Percentiles rank a stretch among this genome's conserved stretches.
Evolutionary conservation across 225 moss, liverwort and hornwort genomes (phyloP).

Genomic region (Marchantia paleacea): DNA sequence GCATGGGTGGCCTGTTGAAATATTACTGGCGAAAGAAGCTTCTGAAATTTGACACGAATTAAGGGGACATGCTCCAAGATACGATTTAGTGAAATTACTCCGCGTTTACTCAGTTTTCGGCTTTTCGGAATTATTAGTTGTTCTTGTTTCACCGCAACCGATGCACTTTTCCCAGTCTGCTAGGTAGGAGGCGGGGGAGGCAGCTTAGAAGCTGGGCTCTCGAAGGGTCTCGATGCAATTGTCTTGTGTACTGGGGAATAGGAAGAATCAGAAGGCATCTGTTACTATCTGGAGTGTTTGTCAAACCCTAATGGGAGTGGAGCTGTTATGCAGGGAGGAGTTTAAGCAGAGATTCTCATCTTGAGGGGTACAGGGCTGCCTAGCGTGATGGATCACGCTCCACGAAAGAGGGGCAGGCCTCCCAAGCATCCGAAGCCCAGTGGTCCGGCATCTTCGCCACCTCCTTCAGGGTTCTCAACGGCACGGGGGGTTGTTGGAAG

Average conservation of each 20-base stretch:
- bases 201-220: background rate
- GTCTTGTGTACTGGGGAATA: background rate
- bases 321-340: slow-evolving; percentile 1
- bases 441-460: slow-evolving; percentile 27
- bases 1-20: background rate
- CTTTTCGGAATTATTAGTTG: no score
- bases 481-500: slow-evolving; percentile 30
- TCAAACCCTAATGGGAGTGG: slow-evolving; percentile 10
- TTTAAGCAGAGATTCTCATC: background rate
- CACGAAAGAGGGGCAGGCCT: slow-evolving; percentile 92
- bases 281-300: slow-evolving; percentile 6
- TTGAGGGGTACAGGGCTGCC: slow-evolving; percentile 22
- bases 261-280: background rate
- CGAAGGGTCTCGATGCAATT: background rate
- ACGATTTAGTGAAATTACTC: background rate
- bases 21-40: background rate
- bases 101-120: no score
- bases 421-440: slow-evolving; percentile 78
- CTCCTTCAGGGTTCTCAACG: slow-evolving; percentile 22
- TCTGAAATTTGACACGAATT: background rate
- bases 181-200: background rate
- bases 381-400: slow-evolving; percentile 69
- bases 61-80: background rate
- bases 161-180: background rate
- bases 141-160: background rate